These are phyloP conservation scores for Cladosporium sp. DNA, from an alignment of 2,329 filamentous ascomycete species.

Conservation along the genomic window DNA sequence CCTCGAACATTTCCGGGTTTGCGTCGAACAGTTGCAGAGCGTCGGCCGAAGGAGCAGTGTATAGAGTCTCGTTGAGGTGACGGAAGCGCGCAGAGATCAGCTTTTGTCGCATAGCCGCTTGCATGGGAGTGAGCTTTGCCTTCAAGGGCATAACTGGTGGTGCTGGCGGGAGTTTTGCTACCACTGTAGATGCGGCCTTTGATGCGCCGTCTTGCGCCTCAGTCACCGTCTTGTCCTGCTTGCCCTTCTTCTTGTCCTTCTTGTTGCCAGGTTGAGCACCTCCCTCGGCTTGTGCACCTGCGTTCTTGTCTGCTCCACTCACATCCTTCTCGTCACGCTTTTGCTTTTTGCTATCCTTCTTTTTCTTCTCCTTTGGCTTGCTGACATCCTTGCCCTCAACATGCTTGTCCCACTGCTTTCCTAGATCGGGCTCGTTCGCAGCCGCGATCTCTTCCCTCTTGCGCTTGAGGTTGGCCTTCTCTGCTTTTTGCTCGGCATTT, in stretches of 20 bases:
- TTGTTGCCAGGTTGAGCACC: constrained; percentile 5
- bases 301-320: background rate
- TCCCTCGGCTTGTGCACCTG: background rate
- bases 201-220: constrained; percentile 11
- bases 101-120: constrained; percentile 92
- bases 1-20: constrained; percentile 89
- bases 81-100: constrained; percentile 93
- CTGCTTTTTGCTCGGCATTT: constrained; percentile 16
- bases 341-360: constrained; percentile 37
- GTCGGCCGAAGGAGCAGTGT: constrained; percentile 83
- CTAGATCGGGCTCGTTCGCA: constrained; percentile 71
- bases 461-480: constrained; percentile 27
- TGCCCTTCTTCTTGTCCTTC: constrained; percentile 24
- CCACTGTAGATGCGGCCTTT: background rate
- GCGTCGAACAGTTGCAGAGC: constrained; percentile 81
- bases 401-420: constrained; percentile 75
- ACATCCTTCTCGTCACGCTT: constrained; percentile 27
- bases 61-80: constrained; percentile 94
- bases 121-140: constrained; percentile 81
- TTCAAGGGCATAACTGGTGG: constrained; percentile 38
- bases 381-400: constrained; percentile 65
- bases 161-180: constrained; percentile 30
- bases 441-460: constrained; percentile 36
- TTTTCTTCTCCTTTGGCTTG: constrained; percentile 39
- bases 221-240: constrained; percentile 21